A percentile compares a stretch with the other conserved stretches of the same genome.
Conservation (phyloP, 345 rosid species). For the Syzygium jambos region DNA sequence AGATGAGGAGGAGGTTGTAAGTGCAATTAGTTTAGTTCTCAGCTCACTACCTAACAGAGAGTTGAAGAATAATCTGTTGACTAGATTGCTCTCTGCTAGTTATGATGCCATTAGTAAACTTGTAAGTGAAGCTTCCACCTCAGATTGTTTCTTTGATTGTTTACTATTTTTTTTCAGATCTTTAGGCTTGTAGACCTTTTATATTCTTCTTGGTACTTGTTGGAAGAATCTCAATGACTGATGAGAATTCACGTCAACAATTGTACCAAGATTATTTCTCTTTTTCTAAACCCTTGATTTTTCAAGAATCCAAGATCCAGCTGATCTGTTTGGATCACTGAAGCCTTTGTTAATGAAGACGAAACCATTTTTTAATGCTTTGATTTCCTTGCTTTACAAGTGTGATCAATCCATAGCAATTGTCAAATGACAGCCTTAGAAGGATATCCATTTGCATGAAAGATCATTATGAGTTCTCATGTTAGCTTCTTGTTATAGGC, state of each 20-base stretch:
- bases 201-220: neutral
- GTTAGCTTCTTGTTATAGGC: neutral
- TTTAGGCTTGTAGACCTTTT: neutral
- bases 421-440: neutral
- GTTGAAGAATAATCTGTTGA: conserved; percentile 65
- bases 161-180: neutral
- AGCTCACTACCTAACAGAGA: conserved; percentile 62
- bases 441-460: neutral
- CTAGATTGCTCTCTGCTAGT: conserved; percentile 77
- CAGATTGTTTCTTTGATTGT: neutral
- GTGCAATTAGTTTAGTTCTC: conserved; percentile 65
- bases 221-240: neutral
- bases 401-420: neutral
- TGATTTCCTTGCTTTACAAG: neutral
- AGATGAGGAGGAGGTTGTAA: conserved; percentile 86
- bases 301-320: neutral
- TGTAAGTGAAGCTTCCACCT: conserved; percentile 34
- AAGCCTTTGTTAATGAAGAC: neutral
- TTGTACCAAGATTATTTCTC: neutral
- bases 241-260: neutral
- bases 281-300: neutral
- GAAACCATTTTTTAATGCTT: neutral
- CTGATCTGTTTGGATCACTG: neutral
- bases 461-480: neutral
- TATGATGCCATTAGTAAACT: conserved; percentile 77